A percentile compares a stretch with the other conserved stretches of the same genome.
phyloP scores from a whole-genome alignment of 1,284 basidiomycete species.

The Trichosporon sp. region DNA sequence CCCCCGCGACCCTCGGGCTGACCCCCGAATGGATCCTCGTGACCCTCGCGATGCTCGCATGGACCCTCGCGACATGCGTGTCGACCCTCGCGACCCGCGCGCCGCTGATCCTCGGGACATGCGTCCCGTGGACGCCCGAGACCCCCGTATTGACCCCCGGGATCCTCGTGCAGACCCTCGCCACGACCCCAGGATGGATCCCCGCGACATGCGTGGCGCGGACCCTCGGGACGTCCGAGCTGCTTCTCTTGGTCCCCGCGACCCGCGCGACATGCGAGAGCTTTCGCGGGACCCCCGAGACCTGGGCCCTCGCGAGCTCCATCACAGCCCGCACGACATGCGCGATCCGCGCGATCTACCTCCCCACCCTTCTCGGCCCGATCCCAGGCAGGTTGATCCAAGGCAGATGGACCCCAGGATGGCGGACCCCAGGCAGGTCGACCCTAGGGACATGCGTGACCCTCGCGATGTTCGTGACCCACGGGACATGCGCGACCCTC shows the following conservation, averaged over 20 bases:
- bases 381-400: constrained; percentile 12
- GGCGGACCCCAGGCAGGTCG: background rate
- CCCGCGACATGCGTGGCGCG: constrained; percentile 13
- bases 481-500: background rate
- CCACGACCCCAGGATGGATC: constrained; percentile 14
- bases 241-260: constrained; percentile 18
- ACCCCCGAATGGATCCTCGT: constrained; percentile 9
- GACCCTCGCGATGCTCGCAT: background rate
- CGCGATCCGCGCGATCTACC: constrained; percentile 14
- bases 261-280: constrained; percentile 22
- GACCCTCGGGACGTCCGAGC: constrained; percentile 9
- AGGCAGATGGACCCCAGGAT: constrained; percentile 16
- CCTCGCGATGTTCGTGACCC: constrained; percentile 4
- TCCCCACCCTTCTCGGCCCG: constrained; percentile 5
- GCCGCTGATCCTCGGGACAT: constrained; percentile 14
- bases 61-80: background rate
- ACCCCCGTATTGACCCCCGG: constrained; percentile 19
- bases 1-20: constrained; percentile 7
- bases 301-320: background rate
- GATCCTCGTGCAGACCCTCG: constrained; percentile 11
- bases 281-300: constrained; percentile 13
- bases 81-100: constrained; percentile 21
- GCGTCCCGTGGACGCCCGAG: constrained; percentile 1
- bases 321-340: constrained; percentile 17
- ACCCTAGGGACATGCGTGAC: constrained; percentile 9